These are phyloP conservation scores for Pyrenula massariospora DNA, from an alignment of 495 filamentous ascomycete species.

Conservation along the genomic window DNA sequence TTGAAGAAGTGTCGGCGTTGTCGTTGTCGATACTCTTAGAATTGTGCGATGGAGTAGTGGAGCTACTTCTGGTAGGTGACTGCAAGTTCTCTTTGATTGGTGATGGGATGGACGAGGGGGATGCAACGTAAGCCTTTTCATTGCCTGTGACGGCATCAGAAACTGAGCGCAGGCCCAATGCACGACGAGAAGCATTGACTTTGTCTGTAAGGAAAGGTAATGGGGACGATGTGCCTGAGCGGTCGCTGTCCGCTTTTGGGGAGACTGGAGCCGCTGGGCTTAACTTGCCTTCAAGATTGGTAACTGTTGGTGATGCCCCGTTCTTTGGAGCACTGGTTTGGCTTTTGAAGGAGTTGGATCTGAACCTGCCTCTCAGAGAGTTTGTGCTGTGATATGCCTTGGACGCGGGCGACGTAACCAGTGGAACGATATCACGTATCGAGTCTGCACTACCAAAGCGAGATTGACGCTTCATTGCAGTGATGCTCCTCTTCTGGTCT, in stretches of 20 bases:
- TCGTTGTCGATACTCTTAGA: constrained; percentile 70
- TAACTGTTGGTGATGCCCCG: constrained; percentile 36
- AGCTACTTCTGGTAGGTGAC: constrained; percentile 63
- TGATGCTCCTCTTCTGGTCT: constrained; percentile 38
- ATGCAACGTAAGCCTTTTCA: constrained; percentile 42
- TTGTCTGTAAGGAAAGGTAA: constrained; percentile 29
- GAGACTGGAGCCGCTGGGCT: constrained; percentile 36
- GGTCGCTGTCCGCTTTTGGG: constrained; percentile 34
- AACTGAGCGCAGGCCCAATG: constrained; percentile 61
- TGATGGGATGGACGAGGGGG: constrained; percentile 38
- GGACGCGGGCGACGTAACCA: constrained; percentile 22
- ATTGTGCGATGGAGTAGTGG: constrained; percentile 74
- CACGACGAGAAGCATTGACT: constrained; percentile 17
- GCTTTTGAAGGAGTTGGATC: constrained; percentile 31
- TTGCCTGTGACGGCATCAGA: constrained; percentile 65
- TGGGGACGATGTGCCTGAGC: constrained; percentile 40
- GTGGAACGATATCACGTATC: constrained; percentile 28
- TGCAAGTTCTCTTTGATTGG: constrained; percentile 57
- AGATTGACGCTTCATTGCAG: constrained; percentile 58
- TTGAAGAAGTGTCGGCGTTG: constrained; percentile 47
- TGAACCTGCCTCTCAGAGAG: constrained; percentile 28
- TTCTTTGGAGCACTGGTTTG: constrained; percentile 24
- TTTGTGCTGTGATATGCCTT: constrained; percentile 54
- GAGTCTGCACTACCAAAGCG: constrained; percentile 65
- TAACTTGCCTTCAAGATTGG: constrained; percentile 48